phyloP scores from a whole-genome alignment of 73 alveolate genomes.

The Tetrahymena thermophila region DNA sequence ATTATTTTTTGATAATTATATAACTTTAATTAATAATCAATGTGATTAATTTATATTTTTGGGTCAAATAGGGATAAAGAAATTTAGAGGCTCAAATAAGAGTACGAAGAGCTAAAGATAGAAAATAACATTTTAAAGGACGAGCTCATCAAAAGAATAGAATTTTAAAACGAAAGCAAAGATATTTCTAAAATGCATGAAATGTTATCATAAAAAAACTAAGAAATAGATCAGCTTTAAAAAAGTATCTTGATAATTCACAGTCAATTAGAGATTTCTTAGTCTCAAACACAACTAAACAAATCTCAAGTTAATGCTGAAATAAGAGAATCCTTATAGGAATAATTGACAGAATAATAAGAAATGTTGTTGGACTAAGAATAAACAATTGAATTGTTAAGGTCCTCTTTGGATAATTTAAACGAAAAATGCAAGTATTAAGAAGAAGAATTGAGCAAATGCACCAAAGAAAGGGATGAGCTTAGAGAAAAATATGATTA shows the following conservation, averaged over 20 bases:
- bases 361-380: neutral
- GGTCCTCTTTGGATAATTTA: neutral
- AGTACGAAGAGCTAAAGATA: neutral
- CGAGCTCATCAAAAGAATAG: neutral
- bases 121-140: neutral
- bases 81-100: neutral
- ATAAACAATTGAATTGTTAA: neutral
- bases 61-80: neutral
- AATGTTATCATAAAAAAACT: neutral
- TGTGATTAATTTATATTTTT: neutral
- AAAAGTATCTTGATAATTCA: neutral
- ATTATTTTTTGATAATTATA: too few relatives aligned
- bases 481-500: neutral
- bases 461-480: neutral
- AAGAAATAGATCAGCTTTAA: neutral
- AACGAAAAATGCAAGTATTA: neutral
- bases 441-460: neutral
- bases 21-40: too few relatives aligned
- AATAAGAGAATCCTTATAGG: neutral
- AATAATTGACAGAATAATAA: neutral
- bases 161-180: neutral
- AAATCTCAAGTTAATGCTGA: neutral
- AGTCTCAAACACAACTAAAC: neutral
- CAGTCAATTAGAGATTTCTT: neutral
- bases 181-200: neutral